Evolutionary conservation across 2,329 filamentous ascomycete genomes (phyloP).

Genomic region (Aspergillus sp.): DNA sequence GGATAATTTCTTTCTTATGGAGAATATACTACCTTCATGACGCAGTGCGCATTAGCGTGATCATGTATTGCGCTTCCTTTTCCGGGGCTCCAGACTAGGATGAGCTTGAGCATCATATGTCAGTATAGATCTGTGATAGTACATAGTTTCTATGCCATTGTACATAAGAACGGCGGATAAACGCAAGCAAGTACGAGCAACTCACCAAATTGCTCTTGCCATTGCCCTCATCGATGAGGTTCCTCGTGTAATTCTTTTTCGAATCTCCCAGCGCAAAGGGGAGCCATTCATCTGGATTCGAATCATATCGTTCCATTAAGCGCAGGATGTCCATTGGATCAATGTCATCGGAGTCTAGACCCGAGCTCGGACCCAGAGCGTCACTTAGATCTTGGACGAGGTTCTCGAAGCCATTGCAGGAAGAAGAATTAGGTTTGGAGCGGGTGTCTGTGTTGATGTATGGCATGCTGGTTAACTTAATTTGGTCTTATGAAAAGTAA

Average conservation of each 20-base stretch:
- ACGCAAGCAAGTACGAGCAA: not conserved
- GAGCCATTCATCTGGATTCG: slow-evolving; percentile 69
- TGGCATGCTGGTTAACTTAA: slow-evolving; percentile 32
- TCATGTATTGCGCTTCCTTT: slow-evolving; percentile 86
- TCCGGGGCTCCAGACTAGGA: slow-evolving; percentile 86
- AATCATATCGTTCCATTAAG: slow-evolving; percentile 74
- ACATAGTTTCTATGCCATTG: not conserved
- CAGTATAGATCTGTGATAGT: slow-evolving; percentile 9
- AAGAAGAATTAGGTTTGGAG: slow-evolving; percentile 10
- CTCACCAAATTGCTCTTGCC: slow-evolving; percentile 73
- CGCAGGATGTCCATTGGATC: slow-evolving; percentile 70
- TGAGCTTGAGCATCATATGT: slow-evolving; percentile 57
- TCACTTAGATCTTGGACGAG: slow-evolving; percentile 74
- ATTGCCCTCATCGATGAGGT: slow-evolving; percentile 87
- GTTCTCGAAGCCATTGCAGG: slow-evolving; percentile 58
- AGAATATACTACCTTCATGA: slow-evolving; percentile 67
- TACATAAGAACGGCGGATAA: not conserved
- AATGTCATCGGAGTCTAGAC: slow-evolving; percentile 78
- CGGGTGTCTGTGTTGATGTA: slow-evolving; percentile 29
- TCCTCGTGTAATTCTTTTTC: slow-evolving; percentile 76
- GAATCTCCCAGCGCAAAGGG: slow-evolving; percentile 73
- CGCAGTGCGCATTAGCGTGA: slow-evolving; percentile 82
- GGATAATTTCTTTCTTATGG: not conserved
- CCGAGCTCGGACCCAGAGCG: slow-evolving; percentile 76
- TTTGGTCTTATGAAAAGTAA: not conserved